Evolutionary conservation across 2,329 filamentous ascomycete species (phyloP).

Genomic region (Cordyceps fumosorosea): DNA sequence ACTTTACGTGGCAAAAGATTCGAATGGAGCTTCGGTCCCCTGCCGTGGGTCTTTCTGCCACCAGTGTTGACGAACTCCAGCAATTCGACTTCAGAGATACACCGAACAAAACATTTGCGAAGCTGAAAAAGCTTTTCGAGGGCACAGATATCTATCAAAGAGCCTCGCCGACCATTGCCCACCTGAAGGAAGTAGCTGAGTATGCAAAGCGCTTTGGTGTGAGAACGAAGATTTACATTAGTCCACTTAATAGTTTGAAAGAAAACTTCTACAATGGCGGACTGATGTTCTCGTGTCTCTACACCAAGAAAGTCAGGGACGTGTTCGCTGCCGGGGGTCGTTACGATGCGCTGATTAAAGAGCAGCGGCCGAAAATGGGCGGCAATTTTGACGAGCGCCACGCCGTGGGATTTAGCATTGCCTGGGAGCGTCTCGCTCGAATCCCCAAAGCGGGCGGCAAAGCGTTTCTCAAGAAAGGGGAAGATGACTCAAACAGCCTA

Average conservation of each 20-base stretch:
- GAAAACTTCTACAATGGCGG: constrained; percentile 85
- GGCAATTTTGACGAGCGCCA: constrained; percentile 60
- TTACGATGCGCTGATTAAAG: constrained; percentile 83
- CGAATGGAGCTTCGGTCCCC: constrained; percentile 75
- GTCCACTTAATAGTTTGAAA: constrained; percentile 79
- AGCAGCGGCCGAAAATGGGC: constrained; percentile 66
- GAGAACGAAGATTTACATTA: constrained; percentile 72
- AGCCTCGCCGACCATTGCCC: constrained; percentile 68
- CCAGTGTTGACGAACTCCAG: constrained; percentile 82
- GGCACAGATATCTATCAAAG: constrained; percentile 64
- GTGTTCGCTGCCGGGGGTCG: constrained; percentile 91
- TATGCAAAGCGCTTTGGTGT: constrained; percentile 73
- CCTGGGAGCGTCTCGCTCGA: constrained; percentile 74
- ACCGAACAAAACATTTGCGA: constrained; percentile 50
- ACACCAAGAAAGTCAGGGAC: constrained; percentile 74
- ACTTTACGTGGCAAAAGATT: constrained; percentile 77
- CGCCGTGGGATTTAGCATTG: constrained; percentile 87
- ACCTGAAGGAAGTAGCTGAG: constrained; percentile 70
- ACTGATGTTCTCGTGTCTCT: constrained; percentile 83
- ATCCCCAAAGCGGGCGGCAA: constrained; percentile 51
- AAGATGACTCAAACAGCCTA: constrained; percentile 54
- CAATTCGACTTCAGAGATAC: constrained; percentile 80
- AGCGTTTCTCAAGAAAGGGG: constrained; percentile 61
- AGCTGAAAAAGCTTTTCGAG: constrained; percentile 54
- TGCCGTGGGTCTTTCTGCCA: constrained; percentile 74